Base-by-base conservation (phyloP, 257 asterid genomes). In the Nicotiana attenuata region DNA sequence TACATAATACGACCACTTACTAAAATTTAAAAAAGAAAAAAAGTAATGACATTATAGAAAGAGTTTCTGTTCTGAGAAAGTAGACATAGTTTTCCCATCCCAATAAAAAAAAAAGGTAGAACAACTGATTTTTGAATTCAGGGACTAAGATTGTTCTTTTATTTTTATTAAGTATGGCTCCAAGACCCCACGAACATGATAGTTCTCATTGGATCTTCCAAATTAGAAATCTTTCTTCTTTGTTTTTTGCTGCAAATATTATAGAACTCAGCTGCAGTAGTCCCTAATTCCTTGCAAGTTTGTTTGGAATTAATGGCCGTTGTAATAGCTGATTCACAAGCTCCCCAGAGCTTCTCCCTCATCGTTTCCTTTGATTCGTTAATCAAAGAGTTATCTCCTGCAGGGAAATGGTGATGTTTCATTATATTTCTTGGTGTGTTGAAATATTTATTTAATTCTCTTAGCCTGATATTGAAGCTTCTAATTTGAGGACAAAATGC, bases 151-250 rank as follows among this genome's bases (percentile, higher is more conserved):
- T 0, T 60, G 10, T 22, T 61, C 22, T 22, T 1, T 22, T 3
- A 0, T 10, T 22, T 3, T 20, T 7, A 61, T 86, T 85, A 91
- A 66, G 89, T 85, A 64, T 92, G 95, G 87, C 76, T 91, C 93
- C 89, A 91, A 65, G 88, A 85, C 13, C 89, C 87, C 87, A 91
- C 88, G 86, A 92, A 92, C 85, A 92, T 90, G 35, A 92, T 88
- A 65, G 88, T 89, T 80, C 92, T 90, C 55, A 90, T 87, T 80
- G 97, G 92, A 82, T 92, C 92, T 87, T 92, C 94, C 0, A 67
- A 38, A n/a, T 87, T 88, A 76, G 71, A 38, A 29, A 85, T 86
- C 83, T 82, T 84, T 80, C 91, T 85, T 90, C 89, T 89, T 57
- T 87, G 73, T 14, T 33, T 14, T 10, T 78, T 31, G 50, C 20